Evolutionary conservation across 2,329 filamentous ascomycete genomes (phyloP).

Genomic region (Fusarium temperatum): DNA sequence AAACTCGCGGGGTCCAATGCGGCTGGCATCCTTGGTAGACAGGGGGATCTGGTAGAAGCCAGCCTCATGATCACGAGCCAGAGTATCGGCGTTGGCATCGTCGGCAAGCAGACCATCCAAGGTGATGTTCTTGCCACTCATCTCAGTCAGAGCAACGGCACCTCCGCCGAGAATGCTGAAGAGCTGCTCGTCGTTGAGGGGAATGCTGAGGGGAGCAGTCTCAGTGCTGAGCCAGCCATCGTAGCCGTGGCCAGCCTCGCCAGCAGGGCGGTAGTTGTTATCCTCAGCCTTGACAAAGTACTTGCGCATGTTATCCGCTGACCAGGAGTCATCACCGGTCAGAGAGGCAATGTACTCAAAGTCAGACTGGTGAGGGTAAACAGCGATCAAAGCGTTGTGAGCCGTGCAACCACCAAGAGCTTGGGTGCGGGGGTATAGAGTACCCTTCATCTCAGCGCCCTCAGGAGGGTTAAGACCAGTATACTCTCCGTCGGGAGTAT

Average conservation of each 20-base stretch:
- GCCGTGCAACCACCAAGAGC: constrained; percentile 62
- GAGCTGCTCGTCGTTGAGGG: constrained; percentile 25
- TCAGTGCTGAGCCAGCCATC: constrained; percentile 36
- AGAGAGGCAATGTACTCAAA: constrained; percentile 65
- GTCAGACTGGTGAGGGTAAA: constrained; percentile 68
- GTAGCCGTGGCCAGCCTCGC: constrained; percentile 29
- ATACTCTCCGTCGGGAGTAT: constrained; percentile 61
- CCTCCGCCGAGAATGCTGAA: constrained; percentile 24
- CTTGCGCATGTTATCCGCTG: constrained; percentile 65
- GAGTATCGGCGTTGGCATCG: constrained; percentile 32
- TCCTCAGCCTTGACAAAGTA: constrained; percentile 67
- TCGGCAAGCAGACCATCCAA: constrained; percentile 27
- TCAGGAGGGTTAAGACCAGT: constrained; percentile 53
- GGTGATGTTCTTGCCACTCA: constrained; percentile 20
- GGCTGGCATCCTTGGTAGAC: constrained; percentile 58
- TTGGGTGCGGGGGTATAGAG: constrained; percentile 57
- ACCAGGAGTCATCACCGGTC: constrained; percentile 70
- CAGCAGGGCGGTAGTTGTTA: constrained; percentile 54
- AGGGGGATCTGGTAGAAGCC: constrained; percentile 67
- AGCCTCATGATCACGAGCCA: constrained; percentile 17
- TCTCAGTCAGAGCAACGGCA: constrained; percentile 12
- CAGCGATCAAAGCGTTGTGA: constrained; percentile 68
- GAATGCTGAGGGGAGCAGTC: constrained; percentile 29
- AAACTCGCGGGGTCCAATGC: constrained; percentile 65
- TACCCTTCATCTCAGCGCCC: constrained; percentile 53